Percentiles rank a stretch among this genome's conserved stretches.
phyloP scores from a whole-genome alignment of 2,329 filamentous ascomycete species.

The Decorospora gaudefroyi region DNA sequence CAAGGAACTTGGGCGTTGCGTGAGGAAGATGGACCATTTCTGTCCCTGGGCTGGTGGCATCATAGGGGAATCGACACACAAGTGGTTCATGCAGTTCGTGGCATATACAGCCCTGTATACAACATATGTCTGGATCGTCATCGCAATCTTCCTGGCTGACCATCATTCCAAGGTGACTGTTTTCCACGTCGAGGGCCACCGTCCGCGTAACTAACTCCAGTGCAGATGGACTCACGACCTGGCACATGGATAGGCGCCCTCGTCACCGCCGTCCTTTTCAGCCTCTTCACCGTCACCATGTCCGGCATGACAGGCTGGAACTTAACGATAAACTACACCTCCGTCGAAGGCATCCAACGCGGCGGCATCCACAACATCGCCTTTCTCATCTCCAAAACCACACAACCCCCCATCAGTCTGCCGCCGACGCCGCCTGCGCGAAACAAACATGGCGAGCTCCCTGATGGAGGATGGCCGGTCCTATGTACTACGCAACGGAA shows the following conservation, averaged over 20 bases:
- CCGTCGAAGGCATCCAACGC: constrained; percentile 74
- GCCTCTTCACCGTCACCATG: constrained; percentile 81
- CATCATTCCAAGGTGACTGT: constrained; percentile 56
- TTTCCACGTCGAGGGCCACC: too few relatives aligned
- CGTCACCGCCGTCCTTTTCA: constrained; percentile 71
- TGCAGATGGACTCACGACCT: constrained; percentile 29
- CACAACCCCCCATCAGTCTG: constrained; percentile 10
- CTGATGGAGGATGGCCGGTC: constrained; percentile 30
- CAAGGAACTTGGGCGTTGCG: constrained; percentile 77
- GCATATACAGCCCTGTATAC: constrained; percentile 73
- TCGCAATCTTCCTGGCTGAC: constrained; percentile 66
- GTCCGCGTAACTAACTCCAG: too few relatives aligned
- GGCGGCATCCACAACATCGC: constrained; percentile 71
- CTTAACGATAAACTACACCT: constrained; percentile 75
- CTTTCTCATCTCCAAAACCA: constrained; percentile 55
- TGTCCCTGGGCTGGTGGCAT: constrained; percentile 97
- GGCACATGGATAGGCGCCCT: constrained; percentile 65
- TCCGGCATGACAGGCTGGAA: constrained; percentile 71
- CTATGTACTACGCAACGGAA: constrained; percentile 25
- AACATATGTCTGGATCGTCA: constrained; percentile 64
- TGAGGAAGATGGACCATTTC: constrained; percentile 91
- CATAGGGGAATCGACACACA: constrained; percentile 82
- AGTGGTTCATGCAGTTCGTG: constrained; percentile 90
- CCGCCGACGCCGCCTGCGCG: constrained; percentile 19
- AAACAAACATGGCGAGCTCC: background rate